Conservation (phyloP, 306 rosid species). For the Cucumis sativus region DNA sequence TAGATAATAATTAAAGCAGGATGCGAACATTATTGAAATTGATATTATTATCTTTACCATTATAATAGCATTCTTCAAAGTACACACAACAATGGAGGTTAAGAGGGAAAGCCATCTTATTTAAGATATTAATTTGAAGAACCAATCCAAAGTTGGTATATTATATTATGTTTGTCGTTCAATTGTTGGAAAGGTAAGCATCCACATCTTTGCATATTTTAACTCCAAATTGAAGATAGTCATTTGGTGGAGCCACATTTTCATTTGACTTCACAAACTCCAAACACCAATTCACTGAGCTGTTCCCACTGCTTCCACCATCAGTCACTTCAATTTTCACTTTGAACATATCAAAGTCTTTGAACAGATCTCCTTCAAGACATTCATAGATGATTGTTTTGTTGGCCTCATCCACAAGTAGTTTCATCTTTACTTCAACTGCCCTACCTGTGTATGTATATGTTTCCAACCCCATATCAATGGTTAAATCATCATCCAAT, state of each 20-base stretch:
- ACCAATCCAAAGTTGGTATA: neutral
- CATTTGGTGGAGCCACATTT: neutral
- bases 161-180: neutral
- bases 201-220: neutral
- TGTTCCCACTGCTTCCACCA: neutral
- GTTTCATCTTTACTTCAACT: neutral
- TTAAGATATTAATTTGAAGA: neutral
- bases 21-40: too few species aligned
- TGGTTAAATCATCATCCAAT: neutral
- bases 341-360: neutral
- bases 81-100: neutral
- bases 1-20: too few species aligned
- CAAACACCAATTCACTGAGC: neutral
- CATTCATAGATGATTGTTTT: neutral
- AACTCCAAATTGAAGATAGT: neutral
- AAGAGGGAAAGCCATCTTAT: neutral
- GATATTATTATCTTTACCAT: neutral
- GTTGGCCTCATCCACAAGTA: neutral
- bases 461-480: neutral
- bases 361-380: neutral
- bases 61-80: neutral
- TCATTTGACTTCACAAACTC: neutral
- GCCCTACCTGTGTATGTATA: neutral
- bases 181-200: neutral
- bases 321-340: neutral